A percentile compares a stretch with the other conserved stretches of the same genome.
These are phyloP conservation scores for Fusarium sp. DNA, from an alignment of 2,329 filamentous ascomycete species.

Conservation along the genomic window DNA sequence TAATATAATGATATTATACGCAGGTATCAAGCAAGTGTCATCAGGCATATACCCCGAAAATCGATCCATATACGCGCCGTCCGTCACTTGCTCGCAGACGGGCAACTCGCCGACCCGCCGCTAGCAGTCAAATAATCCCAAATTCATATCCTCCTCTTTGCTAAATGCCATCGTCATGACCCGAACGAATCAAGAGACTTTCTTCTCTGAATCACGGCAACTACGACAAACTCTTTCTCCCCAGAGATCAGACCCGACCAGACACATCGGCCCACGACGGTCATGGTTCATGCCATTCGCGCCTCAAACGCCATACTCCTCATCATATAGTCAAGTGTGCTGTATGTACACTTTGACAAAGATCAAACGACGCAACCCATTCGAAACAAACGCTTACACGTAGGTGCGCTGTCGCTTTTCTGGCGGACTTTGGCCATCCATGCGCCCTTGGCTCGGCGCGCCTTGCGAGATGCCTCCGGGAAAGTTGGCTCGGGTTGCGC, in stretches of 20 bases:
- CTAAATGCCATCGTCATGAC: slow-evolving; percentile 27
- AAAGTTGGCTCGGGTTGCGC: slow-evolving; percentile 46
- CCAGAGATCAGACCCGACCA: neutral
- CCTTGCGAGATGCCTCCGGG: slow-evolving; percentile 39
- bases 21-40: slow-evolving; percentile 44
- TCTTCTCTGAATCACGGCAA: slow-evolving; percentile 29
- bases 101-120: slow-evolving; percentile 16
- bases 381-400: slow-evolving; percentile 25
- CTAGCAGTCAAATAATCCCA: slow-evolving; percentile 3
- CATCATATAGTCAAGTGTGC: slow-evolving; percentile 23
- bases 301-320: slow-evolving; percentile 44
- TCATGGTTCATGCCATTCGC: slow-evolving; percentile 21
- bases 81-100: slow-evolving; percentile 15
- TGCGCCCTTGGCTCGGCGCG: slow-evolving; percentile 41
- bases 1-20: slow-evolving; percentile 43
- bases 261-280: slow-evolving; percentile 11
- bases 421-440: slow-evolving; percentile 57
- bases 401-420: slow-evolving; percentile 65
- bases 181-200: slow-evolving; percentile 21
- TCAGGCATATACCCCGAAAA: slow-evolving; percentile 34
- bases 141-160: slow-evolving; percentile 15
- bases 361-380: slow-evolving; percentile 5
- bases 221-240: slow-evolving; percentile 17
- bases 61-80: slow-evolving; percentile 31
- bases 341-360: slow-evolving; percentile 27